Evolutionary conservation across 495 filamentous ascomycete species (phyloP).

Genomic region (Neurospora sp.): DNA sequence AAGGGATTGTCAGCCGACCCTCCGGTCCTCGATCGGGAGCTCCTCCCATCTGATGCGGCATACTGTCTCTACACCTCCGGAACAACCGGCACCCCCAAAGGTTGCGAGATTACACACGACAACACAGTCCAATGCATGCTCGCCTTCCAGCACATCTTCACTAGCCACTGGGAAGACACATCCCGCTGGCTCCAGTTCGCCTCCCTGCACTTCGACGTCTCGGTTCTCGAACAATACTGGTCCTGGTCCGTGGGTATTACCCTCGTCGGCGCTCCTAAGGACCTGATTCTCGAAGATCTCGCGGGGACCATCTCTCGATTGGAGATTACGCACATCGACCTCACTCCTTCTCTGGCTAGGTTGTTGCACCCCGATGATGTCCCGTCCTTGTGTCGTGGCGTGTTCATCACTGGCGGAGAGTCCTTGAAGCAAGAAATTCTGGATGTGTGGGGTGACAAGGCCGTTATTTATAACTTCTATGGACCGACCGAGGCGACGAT

Average conservation of each 20-base stretch:
- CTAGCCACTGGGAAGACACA: slow-evolving; percentile 51
- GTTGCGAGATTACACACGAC: slow-evolving; percentile 63
- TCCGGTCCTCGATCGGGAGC: slow-evolving; percentile 11
- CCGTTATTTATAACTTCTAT: slow-evolving; percentile 64
- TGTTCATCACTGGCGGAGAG: slow-evolving; percentile 72
- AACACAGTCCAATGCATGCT: slow-evolving; percentile 69
- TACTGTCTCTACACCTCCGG: slow-evolving; percentile 78
- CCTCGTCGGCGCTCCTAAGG: slow-evolving; percentile 64
- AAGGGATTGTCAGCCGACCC: slow-evolving; percentile 9
- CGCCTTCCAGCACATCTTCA: slow-evolving; percentile 60
- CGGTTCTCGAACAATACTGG: slow-evolving; percentile 82
- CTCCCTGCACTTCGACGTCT: slow-evolving; percentile 82
- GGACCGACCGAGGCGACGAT: slow-evolving; percentile 90
- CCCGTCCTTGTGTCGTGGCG: slow-evolving; percentile 54
- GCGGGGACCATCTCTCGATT: slow-evolving; percentile 56
- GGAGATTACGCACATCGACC: slow-evolving; percentile 76
- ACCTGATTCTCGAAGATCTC: slow-evolving; percentile 69
- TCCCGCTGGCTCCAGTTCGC: slow-evolving; percentile 83
- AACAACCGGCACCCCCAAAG: slow-evolving; percentile 74
- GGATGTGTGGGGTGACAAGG: slow-evolving; percentile 52
- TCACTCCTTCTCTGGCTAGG: slow-evolving; percentile 60
- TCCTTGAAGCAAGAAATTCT: slow-evolving; percentile 59
- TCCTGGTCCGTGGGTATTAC: slow-evolving; percentile 78
- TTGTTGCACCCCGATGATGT: slow-evolving; percentile 55
- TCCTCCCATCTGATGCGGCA: slow-evolving; percentile 40